Evolutionary conservation across 768 basidiomycete genomes (phyloP).

Genomic region (Cystofilobasidium bisporidii): DNA sequence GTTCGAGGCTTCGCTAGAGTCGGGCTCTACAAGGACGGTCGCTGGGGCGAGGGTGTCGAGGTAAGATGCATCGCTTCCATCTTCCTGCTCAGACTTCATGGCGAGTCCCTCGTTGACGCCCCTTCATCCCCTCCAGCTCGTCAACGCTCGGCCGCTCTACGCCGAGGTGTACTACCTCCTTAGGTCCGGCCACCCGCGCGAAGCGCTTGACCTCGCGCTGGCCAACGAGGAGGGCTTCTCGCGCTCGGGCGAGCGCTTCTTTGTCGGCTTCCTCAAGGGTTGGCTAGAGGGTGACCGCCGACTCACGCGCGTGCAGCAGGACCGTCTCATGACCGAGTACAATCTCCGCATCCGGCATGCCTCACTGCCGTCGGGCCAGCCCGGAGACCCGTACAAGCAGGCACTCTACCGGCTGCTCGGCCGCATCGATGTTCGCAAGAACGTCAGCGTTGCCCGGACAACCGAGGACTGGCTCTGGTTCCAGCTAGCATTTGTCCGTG

Average conservation of each 20-base stretch:
- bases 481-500: constrained; percentile 76
- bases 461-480: constrained; percentile 99
- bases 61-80: constrained; percentile 42
- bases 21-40: constrained; percentile 64
- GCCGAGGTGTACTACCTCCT: constrained; percentile 88
- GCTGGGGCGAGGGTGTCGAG: constrained; percentile 81
- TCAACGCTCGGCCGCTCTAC: constrained; percentile 83
- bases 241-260: constrained; percentile 63
- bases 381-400: constrained; percentile 79
- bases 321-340: constrained; percentile 54
- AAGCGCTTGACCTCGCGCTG: constrained; percentile 68
- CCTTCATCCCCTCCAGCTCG: constrained; percentile 46
- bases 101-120: neutral
- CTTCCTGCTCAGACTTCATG: neutral
- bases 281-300: constrained; percentile 77
- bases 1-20: constrained; percentile 78
- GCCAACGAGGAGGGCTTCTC: constrained; percentile 54
- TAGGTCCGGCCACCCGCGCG: constrained; percentile 68
- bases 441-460: constrained; percentile 75
- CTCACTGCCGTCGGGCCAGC: neutral
- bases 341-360: constrained; percentile 59
- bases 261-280: constrained; percentile 68
- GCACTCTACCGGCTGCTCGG: constrained; percentile 94
- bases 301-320: constrained; percentile 46
- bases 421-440: constrained; percentile 74